phyloP scores from a whole-genome alignment of 352 stramenopile species.

The Phytophthora macrochlamydospora region DNA sequence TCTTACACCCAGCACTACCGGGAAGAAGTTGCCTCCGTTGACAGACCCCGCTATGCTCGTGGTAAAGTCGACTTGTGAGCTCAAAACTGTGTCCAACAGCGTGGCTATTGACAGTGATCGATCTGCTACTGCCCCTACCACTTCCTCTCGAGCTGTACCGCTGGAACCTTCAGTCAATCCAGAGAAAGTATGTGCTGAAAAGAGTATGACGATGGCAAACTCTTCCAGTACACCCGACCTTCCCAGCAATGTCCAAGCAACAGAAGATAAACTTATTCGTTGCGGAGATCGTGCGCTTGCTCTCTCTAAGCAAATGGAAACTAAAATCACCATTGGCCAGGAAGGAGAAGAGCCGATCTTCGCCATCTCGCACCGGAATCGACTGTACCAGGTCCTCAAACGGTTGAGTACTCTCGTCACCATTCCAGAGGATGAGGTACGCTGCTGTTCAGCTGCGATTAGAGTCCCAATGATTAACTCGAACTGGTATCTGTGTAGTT shows the following conservation, averaged over 20 bases:
- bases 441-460: not conserved
- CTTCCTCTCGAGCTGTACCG: slow-evolving; percentile 5
- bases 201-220: not conserved
- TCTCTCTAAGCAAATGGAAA: slow-evolving; percentile 38
- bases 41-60: not conserved
- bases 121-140: slow-evolving; percentile 25
- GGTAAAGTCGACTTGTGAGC: slow-evolving; percentile 24
- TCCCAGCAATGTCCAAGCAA: not conserved
- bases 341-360: slow-evolving; percentile 42
- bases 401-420: slow-evolving; percentile 48
- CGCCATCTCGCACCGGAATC: slow-evolving; percentile 55
- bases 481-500: slow-evolving; percentile 34
- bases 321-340: slow-evolving; percentile 59
- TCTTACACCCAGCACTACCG: slow-evolving; percentile 32
- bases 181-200: not conserved
- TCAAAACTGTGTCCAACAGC: slow-evolving; percentile 14
- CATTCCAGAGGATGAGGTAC: slow-evolving; percentile 65
- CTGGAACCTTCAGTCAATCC: no score
- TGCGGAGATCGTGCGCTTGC: not conserved
- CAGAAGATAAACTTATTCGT: no score
- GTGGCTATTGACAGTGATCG: slow-evolving; percentile 9
- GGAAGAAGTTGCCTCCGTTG: slow-evolving; percentile 55
- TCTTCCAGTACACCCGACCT: not conserved
- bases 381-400: slow-evolving; percentile 73
- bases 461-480: no score